Percentiles rank a stretch among this genome's conserved stretches.
These are phyloP conservation scores for Tetrahymena malaccensis DNA, from an alignment of 73 alveolate genomes.

Conservation along the genomic window DNA sequence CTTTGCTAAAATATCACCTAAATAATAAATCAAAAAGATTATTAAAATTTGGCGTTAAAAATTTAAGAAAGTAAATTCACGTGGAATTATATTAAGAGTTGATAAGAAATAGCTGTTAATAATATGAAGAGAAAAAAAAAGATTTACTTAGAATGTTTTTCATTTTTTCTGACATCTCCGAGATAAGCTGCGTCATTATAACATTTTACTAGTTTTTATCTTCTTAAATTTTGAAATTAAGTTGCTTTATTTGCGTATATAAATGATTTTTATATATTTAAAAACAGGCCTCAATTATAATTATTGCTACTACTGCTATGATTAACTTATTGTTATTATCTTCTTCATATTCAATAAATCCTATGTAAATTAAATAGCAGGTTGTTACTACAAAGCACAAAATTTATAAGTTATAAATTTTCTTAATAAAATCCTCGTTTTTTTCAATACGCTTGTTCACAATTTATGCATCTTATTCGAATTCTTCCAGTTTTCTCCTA, in stretches of 20 bases:
- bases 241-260: background rate
- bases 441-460: background rate
- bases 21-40: background rate
- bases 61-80: background rate
- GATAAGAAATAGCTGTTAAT: background rate
- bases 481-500: background rate
- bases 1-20: background rate
- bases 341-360: background rate
- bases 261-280: background rate
- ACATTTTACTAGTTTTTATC: background rate
- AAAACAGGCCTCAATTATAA: background rate
- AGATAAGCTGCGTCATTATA: background rate
- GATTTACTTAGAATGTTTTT: background rate
- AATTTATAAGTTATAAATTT: background rate
- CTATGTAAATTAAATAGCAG: background rate
- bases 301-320: background rate
- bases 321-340: background rate
- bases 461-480: background rate
- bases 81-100: background rate
- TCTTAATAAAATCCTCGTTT: background rate
- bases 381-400: background rate
- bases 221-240: background rate
- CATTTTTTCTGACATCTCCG: background rate
- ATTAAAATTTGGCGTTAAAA: background rate
- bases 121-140: background rate